Base-by-base conservation (phyloP, 106 monocot species). In the Dactylorhiza incarnata region DNA sequence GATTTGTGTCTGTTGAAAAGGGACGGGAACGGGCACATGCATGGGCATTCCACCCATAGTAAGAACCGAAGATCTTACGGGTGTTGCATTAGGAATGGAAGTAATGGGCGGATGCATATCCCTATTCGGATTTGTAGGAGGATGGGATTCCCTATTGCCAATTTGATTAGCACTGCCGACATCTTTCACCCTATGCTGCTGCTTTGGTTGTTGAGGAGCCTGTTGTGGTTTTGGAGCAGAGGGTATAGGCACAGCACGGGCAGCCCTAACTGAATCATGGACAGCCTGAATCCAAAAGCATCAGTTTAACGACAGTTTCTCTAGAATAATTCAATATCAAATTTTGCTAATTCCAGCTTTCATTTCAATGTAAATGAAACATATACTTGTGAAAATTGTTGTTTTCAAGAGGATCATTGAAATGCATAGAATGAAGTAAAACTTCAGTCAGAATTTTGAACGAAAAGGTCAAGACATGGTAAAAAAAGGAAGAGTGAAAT, bases 1-100 rank as follows among this genome's bases (percentile, higher is more conserved):
- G 20, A 86, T 74, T 37, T 82, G 93, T 45, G 82, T 8, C 46
- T 79, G 91, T 49, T 86, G 95, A 75, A 87, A 95, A 15, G 81
- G 85, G 48, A 86, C 82, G 37, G 37, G 3, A 37, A 37, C 37
- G 37, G 37, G 37, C 37, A 37, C 26, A 0, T 76, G 53, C 76
- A 87, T 73, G 17, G 87, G 76, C 69, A 88, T 77, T 50, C 75
- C 87, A 78, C 78, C 69, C 9, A 91, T 68, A 15, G 83, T 80
- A 75, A 78, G 71, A 16, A 63, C 78, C 59, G 83, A 45, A 45
- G 89, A 58, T 73, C 80, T 89, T 58, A 73, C 81, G 9, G 76
- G 75, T 26, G 69, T 52, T 17, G 58, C 62, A 52, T 50, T 49
- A 7, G 81, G 68, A 14, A 65, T 48, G 49, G 78, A 55, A 70